phyloP scores from a whole-genome alignment of 1,284 basidiomycete species.

The Pseudozyma sp. region DNA sequence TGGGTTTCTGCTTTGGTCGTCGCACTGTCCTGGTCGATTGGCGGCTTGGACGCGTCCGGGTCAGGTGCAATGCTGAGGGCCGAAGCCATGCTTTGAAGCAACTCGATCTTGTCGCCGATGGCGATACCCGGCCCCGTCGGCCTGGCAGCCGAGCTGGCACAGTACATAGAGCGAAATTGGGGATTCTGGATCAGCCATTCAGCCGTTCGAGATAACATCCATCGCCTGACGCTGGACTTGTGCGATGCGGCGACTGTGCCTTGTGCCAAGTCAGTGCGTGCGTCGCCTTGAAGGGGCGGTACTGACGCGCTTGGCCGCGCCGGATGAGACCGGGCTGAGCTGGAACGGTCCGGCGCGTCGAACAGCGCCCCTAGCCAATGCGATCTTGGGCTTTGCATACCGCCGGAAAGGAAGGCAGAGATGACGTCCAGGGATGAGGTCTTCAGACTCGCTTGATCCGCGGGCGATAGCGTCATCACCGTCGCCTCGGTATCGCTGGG shows the following conservation, averaged over 20 bases:
- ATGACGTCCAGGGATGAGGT: slow-evolving; percentile 12
- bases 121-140: slow-evolving; percentile 1
- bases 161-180: slow-evolving; percentile 38
- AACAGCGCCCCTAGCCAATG: neutral
- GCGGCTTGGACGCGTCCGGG: neutral
- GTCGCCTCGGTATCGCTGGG: slow-evolving; percentile 16
- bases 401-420: slow-evolving; percentile 17
- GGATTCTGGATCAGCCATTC: slow-evolving; percentile 40
- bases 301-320: neutral
- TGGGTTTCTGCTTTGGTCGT: neutral
- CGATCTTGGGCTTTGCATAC: neutral
- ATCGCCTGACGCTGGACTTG: slow-evolving; percentile 11
- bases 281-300: neutral
- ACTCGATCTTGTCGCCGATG: slow-evolving; percentile 36
- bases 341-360: neutral
- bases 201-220: slow-evolving; percentile 31
- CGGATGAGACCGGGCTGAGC: neutral
- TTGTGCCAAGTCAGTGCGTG: neutral
- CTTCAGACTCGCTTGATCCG: slow-evolving; percentile 21
- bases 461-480: slow-evolving; percentile 6
- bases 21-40: neutral
- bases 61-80: slow-evolving; percentile 14
- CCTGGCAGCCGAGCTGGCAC: neutral
- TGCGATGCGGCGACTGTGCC: neutral
- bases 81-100: slow-evolving; percentile 33